Evolutionary conservation across 2,329 filamentous ascomycete genomes (phyloP), one percentile per base, ranked within the genome.

Genomic region (Triangularia verruculosa): DNA sequence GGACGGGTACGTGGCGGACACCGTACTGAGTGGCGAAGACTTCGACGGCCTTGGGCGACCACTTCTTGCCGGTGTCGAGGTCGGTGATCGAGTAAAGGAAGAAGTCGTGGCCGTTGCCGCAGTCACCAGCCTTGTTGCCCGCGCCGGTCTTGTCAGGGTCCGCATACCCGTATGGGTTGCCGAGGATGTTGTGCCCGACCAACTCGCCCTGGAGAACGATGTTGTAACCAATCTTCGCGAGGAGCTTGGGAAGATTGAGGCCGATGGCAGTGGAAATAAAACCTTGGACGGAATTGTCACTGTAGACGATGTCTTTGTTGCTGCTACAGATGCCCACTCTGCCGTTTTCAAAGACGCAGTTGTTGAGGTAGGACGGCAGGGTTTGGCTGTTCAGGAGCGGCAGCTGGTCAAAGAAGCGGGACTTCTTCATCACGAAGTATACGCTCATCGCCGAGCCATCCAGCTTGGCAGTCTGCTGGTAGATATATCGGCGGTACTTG

Each of bases 401-500:
- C 5, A 76, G 68, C 9, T 53, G 34, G 6, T 22, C 13, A 43
- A 61, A 69, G 57, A 68, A 59, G 2, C 61, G 65, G 22, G 68
- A 73, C 22, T 69, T 53, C 17, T 65, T 61, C 28, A 64, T 57
- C 61, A 79, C 57, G 57, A 75, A 78, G 68, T 78, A 79, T 22
- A 74, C 68, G 0, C 74, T 75, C 73, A 78, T 78, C 12, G 73
- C 74, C 0, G 71, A 67, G 17, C 77, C 77, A 61, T 79, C 77
- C 70, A 79, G 73, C 70, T 79, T 79, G 64, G 72, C 68, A 1
- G 73, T 73, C 61, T 77, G 75, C 57, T 79, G 75, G 64, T 75
- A 78, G 5, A 71, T 57, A 5, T 61, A n/a, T 1, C 52, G 12
- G 12, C 30, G 24, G 58, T 74, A 73, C 39, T 74, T 72, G 1